Evolutionary conservation across 257 asterid genomes (phyloP), one percentile per base, ranked within the genome.

Genomic region (Solanum pinnatisectum): DNA sequence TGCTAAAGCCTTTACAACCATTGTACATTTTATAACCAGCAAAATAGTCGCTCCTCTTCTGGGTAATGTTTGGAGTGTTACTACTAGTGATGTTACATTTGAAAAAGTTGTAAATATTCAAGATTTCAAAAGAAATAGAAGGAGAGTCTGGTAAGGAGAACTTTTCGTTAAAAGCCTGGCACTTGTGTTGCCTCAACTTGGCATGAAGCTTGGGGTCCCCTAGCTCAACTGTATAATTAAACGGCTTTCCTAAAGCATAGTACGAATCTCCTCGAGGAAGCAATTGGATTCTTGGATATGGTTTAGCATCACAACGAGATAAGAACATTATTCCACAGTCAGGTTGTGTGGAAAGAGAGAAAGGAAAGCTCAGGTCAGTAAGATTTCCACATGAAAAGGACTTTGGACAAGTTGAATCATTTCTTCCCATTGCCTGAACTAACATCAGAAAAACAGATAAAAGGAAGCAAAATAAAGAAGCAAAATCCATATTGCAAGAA

Each of bases 191-290:
- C 10, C 6, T 60, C 78, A 36, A 84, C 65, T 0, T 65, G 16
- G 9, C 4, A 4, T 36, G 0, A 84, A 84, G 12, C 6, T 16
- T 79, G 15, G 67, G 18, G 23, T 79, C 27, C 40, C 0, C 2
- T 0, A 79, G 2, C 27, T 0, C 0, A 79, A 79, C 10, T 27
- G 67, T 42, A 36, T 15, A 84, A 63, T 10, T 30, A n/a, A 0
- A 18, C 13, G 0, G 2, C 25, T 2, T 9, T 3, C 0, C 1
- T 15, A 85, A 8, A 39, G 8, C 81, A 27, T 65, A 22, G 30
- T 85, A 85, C 22, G 0, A 37, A 37, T 85, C 65, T 10, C 36
- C 76, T 85, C 67, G 0, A 65, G 85, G 85, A 81, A 81, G 68
- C 68, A 85, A 13, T 44, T 10, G 79, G 37, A 85, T 60, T 65